A percentile compares a stretch with the other conserved stretches of the same genome.
Conservation (phyloP, 2,329 filamentous ascomycete species). For the Diaporthe nobilis region DNA sequence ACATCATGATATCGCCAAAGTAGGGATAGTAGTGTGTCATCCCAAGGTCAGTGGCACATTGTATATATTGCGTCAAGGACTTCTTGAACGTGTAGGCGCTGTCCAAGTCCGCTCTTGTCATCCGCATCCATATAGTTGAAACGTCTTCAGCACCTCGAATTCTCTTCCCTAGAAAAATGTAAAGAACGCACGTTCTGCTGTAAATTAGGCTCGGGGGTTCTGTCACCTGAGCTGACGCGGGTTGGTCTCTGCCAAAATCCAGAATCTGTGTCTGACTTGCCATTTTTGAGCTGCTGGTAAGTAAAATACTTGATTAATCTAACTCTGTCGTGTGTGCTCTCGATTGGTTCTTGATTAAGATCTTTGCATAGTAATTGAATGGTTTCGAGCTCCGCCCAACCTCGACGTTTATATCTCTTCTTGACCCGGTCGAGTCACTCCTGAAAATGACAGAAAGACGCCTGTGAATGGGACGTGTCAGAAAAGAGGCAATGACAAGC, state of each 20-base stretch:
- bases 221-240: background rate
- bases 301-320: background rate
- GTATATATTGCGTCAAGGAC: background rate
- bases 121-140: background rate
- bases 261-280: background rate
- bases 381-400: background rate
- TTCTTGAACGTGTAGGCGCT: background rate
- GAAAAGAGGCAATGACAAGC: background rate
- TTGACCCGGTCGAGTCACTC: background rate
- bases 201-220: background rate
- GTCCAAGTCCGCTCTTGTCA: background rate
- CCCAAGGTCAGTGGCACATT: background rate
- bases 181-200: background rate
- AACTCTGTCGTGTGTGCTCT: background rate
- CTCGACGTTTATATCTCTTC: background rate
- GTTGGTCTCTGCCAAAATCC: background rate
- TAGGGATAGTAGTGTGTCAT: conserved; percentile 25
- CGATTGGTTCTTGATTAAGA: too few relatives aligned
- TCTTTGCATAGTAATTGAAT: too few relatives aligned
- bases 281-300: background rate
- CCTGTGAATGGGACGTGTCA: too few relatives aligned
- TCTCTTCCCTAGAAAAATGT: conserved; percentile 1
- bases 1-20: conserved; percentile 25
- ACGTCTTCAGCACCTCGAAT: background rate
- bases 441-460: background rate